Evolutionary conservation across 1,139 yeast genomes (phyloP).

Genomic region (Taphrina pruni): DNA sequence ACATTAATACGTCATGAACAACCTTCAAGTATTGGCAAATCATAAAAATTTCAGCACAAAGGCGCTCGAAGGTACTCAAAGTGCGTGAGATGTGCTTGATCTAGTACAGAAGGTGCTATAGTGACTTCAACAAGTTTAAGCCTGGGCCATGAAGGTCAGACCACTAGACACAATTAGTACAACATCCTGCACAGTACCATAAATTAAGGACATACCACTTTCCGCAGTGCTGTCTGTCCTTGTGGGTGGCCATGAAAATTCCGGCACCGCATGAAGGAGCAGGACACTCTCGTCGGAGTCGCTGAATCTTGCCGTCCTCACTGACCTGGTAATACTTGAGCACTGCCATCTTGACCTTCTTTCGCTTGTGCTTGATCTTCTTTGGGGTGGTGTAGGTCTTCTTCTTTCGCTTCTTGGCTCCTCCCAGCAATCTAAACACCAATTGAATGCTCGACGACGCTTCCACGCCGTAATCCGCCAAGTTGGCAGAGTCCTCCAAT

Average conservation of each 20-base stretch:
- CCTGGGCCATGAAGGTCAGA: conserved; percentile 38
- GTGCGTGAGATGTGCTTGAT: too few relatives aligned
- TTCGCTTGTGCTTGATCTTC: conserved; percentile 99
- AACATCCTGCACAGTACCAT: too few relatives aligned
- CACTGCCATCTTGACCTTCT: conserved; percentile 98
- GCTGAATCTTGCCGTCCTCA: conserved; percentile 97
- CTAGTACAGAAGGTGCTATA: too few relatives aligned
- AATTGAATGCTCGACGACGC: conserved; percentile 98
- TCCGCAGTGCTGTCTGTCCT: conserved; percentile 56
- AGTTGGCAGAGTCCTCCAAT: conserved; percentile 98
- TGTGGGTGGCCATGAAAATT: conserved; percentile 89
- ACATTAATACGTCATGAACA: neutral
- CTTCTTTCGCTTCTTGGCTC: conserved; percentile 99
- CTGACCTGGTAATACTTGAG: conserved; percentile 99
- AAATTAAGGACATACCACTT: conserved; percentile 18
- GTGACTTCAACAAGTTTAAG: neutral
- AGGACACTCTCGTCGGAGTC: conserved; percentile 99
- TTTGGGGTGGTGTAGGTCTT: conserved; percentile 99
- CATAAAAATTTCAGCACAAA: too few relatives aligned
- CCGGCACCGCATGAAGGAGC: conserved; percentile 94
- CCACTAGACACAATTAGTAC: conserved; percentile 24
- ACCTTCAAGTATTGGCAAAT: too few relatives aligned
- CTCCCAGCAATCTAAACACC: conserved; percentile 99
- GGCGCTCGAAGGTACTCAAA: too few relatives aligned
- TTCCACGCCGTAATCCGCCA: conserved; percentile 99